These are phyloP conservation scores for Trichoderma cornu-damae DNA, from an alignment of 2,329 filamentous ascomycete genomes.

Conservation along the genomic window DNA sequence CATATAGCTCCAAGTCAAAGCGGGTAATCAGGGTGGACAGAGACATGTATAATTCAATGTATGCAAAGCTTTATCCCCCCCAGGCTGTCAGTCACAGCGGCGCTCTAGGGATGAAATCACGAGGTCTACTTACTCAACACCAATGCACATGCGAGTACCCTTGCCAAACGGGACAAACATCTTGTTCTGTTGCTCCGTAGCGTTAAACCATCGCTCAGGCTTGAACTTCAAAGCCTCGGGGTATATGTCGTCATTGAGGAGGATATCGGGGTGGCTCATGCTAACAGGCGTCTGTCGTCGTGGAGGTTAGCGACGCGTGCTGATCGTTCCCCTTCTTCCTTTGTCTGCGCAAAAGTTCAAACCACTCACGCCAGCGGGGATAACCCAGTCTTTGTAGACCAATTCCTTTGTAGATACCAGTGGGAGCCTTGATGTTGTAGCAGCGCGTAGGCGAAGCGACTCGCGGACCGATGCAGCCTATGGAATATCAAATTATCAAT, in stretches of 20 bases:
- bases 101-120: no score
- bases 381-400: neutral
- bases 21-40: neutral
- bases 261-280: constrained; percentile 9
- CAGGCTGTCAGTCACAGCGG: neutral
- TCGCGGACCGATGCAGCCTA: constrained; percentile 2
- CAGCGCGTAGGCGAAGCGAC: neutral
- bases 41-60: neutral
- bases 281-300: neutral
- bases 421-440: neutral
- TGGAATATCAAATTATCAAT: neutral
- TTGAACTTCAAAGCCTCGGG: neutral
- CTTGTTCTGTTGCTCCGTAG: neutral
- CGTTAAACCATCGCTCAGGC: constrained; percentile 5
- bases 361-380: neutral
- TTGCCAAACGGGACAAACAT: constrained; percentile 4
- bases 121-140: neutral
- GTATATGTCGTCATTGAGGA: neutral
- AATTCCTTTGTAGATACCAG: neutral
- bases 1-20: neutral
- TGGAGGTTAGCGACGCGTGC: neutral
- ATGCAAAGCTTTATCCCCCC: neutral
- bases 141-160: constrained; percentile 1
- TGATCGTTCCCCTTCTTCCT: no score
- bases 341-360: no score